A percentile compares a stretch with the other conserved stretches of the same genome.
These are phyloP conservation scores for Exophiala sp. DNA, from an alignment of 2,329 filamentous ascomycete genomes.

Conservation along the genomic window DNA sequence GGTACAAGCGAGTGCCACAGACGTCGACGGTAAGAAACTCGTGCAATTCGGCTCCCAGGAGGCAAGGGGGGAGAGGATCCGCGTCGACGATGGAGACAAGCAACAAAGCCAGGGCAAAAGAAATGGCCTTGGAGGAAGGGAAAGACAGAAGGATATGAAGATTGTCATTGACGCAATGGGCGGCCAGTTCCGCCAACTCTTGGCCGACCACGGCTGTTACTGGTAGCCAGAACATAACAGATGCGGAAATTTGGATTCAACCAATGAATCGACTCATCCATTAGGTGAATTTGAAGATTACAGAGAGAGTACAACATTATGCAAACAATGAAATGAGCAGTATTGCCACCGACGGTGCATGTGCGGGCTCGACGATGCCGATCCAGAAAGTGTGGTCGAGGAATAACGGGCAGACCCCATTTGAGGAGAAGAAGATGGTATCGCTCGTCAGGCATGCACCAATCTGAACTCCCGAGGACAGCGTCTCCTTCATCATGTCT, in stretches of 20 bases:
- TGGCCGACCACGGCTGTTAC: slow-evolving; percentile 27
- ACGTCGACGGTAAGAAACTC: slow-evolving; percentile 35
- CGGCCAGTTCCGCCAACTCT: slow-evolving; percentile 37
- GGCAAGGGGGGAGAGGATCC: slow-evolving; percentile 32
- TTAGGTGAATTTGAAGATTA: too few relatives aligned
- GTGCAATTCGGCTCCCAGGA: slow-evolving; percentile 35
- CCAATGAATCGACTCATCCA: neutral
- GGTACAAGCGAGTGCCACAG: slow-evolving; percentile 23
- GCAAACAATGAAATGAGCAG: too few relatives aligned
- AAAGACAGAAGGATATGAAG: slow-evolving; percentile 34
- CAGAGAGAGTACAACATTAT: too few relatives aligned
- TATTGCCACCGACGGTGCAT: too few relatives aligned
- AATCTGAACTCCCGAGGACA: too few relatives aligned
- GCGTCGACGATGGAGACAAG: slow-evolving; percentile 10
- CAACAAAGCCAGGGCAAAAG: neutral
- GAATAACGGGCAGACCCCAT: too few relatives aligned
- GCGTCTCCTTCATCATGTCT: too few relatives aligned
- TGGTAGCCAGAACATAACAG: slow-evolving; percentile 15
- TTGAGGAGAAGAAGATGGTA: too few relatives aligned
- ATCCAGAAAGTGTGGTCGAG: too few relatives aligned
- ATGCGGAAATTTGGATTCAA: neutral
- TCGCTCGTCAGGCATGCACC: too few relatives aligned
- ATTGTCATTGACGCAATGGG: slow-evolving; percentile 41
- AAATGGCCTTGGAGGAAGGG: slow-evolving; percentile 2
- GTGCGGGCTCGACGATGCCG: too few relatives aligned